Conservation (phyloP, 306 rosid species). For the barrel medic (Medicago truncatula) region DNA sequence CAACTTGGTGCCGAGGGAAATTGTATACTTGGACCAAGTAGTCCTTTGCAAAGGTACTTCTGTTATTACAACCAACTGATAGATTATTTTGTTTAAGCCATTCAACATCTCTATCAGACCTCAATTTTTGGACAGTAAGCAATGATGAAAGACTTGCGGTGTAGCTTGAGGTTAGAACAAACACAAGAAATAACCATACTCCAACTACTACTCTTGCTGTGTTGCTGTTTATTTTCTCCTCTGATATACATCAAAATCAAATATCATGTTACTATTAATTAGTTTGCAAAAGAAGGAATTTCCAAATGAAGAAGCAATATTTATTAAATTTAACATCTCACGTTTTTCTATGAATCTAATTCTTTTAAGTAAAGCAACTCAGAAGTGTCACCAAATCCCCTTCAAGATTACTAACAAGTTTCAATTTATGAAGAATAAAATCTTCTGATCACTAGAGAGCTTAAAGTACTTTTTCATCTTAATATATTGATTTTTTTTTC, state of each 20-base stretch:
- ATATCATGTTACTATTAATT: neutral
- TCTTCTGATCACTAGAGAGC: too few species aligned
- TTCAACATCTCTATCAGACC: conserved; percentile 45
- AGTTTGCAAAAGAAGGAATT: conserved; percentile 20
- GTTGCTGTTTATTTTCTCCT: conserved; percentile 55
- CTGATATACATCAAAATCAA: conserved; percentile 43
- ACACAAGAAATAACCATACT: conserved; percentile 62
- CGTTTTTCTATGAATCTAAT: neutral
- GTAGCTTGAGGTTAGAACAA: conserved; percentile 70
- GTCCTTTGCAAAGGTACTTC: conserved; percentile 40
- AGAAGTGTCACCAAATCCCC: too few species aligned
- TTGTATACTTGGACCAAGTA: conserved; percentile 42
- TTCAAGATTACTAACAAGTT: too few species aligned
- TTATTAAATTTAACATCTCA: conserved; percentile 3
- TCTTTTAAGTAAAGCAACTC: neutral
- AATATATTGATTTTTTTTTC: too few species aligned
- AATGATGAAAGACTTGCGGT: conserved; percentile 71
- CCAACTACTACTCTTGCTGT: conserved; percentile 53
- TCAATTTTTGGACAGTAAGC: conserved; percentile 54
- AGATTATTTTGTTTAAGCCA: conserved; percentile 56
- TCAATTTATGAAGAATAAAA: too few species aligned
- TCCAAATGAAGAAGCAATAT: conserved; percentile 23
- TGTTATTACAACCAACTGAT: conserved; percentile 52
- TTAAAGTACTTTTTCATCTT: too few species aligned
- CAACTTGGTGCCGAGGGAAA: conserved; percentile 12